These are phyloP conservation scores for Microstegium vimineum DNA, from an alignment of 176 grass and related monocot species.

Conservation along the genomic window DNA sequence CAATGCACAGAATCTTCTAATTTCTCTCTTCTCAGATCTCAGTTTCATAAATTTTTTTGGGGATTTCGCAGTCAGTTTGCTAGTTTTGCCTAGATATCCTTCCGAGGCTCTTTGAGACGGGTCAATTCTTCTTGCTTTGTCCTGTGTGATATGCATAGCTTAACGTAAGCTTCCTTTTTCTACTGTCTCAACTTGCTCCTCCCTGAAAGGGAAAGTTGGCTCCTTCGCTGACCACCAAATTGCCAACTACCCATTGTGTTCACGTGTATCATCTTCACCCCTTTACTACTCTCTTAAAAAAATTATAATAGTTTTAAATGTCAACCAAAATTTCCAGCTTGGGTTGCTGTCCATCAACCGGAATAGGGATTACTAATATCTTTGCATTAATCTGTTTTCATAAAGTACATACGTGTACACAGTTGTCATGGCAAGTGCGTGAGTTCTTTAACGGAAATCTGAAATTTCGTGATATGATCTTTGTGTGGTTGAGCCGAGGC, in stretches of 20 bases:
- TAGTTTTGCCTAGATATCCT: conserved; percentile 15
- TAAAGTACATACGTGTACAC: neutral
- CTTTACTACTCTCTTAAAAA: neutral
- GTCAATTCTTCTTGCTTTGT: conserved; percentile 17
- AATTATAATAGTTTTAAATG: neutral
- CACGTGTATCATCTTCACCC: conserved; percentile 33
- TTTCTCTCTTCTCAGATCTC: neutral
- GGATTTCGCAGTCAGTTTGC: neutral
- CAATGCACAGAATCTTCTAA: neutral
- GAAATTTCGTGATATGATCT: neutral
- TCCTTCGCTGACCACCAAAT: conserved; percentile 45
- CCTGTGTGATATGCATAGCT: conserved; percentile 23
- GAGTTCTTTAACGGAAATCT: conserved; percentile 29
- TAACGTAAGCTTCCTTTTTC: conserved; percentile 47
- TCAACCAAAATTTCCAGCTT: conserved; percentile 11
- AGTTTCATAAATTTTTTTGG: neutral
- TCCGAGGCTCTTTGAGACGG: neutral
- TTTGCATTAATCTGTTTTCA: neutral
- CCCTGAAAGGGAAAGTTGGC: conserved; percentile 53
- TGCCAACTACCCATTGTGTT: conserved; percentile 25
- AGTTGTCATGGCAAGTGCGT: conserved; percentile 20
- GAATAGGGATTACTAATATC: neutral
- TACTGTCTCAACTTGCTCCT: conserved; percentile 29
- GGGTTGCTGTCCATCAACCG: conserved; percentile 22
- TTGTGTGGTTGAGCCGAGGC: neutral